Evolutionary conservation across 164 flowering plant genomes (phyloP).

Genomic region (Vitis cinerea): DNA sequence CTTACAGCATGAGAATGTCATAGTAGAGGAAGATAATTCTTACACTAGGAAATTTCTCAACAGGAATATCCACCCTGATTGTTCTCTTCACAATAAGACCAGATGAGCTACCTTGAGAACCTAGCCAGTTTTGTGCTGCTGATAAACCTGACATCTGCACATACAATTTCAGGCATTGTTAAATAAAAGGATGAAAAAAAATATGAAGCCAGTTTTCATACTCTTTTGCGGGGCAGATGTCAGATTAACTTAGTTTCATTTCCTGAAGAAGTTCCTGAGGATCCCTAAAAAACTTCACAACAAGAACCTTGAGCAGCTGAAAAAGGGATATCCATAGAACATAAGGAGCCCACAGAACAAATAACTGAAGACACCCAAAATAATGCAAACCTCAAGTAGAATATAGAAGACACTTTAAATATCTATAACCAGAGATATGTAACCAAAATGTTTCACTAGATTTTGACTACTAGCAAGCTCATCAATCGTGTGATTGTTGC

Average conservation of each 20-base stretch:
- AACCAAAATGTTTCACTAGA: background rate
- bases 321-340: background rate
- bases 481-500: background rate
- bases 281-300: background rate
- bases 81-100: conserved; percentile 84
- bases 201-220: conserved; percentile 1
- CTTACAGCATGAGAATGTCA: background rate
- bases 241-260: background rate
- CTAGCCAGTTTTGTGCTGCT: conserved; percentile 76
- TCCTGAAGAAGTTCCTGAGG: background rate
- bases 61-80: conserved; percentile 93
- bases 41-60: conserved; percentile 86
- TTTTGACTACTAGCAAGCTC: background rate
- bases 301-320: conserved; percentile 3
- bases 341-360: background rate
- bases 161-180: conserved; percentile 16
- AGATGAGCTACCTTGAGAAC: conserved; percentile 81
- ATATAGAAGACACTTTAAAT: background rate
- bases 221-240: background rate
- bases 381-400: background rate
- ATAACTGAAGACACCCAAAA: background rate
- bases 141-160: conserved; percentile 74
- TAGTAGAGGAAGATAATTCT: conserved; percentile 7
- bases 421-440: background rate
- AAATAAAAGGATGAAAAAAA: conserved; percentile 3